Conservation (phyloP, 2,329 filamentous ascomycete species). For the Calycina herbarum region DNA sequence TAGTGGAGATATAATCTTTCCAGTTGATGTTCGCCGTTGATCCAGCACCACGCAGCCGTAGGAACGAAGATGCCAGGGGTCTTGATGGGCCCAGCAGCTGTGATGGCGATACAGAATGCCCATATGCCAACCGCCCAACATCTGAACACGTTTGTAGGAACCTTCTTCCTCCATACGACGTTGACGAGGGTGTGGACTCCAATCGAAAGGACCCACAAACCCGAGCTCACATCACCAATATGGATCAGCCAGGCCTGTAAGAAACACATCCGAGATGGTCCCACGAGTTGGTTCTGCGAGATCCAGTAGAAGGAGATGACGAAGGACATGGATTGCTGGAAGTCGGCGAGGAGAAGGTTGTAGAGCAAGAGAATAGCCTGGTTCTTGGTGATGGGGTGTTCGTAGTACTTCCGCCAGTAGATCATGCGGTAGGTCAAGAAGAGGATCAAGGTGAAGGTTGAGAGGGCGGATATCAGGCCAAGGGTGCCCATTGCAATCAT, state of each 20-base stretch:
- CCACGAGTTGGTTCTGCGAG: conserved; percentile 12
- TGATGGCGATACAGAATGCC: background rate
- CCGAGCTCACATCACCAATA: conserved; percentile 17
- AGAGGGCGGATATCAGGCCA: conserved; percentile 11
- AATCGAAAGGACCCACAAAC: conserved; percentile 18
- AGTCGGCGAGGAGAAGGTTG: conserved; percentile 23
- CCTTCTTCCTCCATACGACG: conserved; percentile 1
- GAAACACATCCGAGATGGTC: conserved; percentile 14
- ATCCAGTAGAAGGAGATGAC: conserved; percentile 20
- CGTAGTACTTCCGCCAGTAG: conserved; percentile 12
- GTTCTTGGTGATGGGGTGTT: conserved; percentile 6
- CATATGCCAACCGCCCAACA: conserved; percentile 12
- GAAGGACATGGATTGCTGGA: conserved; percentile 17
- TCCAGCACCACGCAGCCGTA: conserved; percentile 7
- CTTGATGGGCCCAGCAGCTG: background rate
- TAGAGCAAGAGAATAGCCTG: conserved; percentile 18
- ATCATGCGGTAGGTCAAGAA: conserved; percentile 17
- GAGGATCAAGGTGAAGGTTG: conserved; percentile 6
- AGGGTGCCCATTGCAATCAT: background rate
- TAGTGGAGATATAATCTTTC: background rate
- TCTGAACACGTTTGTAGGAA: conserved; percentile 9
- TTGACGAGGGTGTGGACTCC: conserved; percentile 14
- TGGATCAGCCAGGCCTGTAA: conserved; percentile 6
- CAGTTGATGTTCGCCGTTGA: background rate
- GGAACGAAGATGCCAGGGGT: background rate